Base-by-base conservation (phyloP, 2,329 filamentous ascomycete species). In the Zasmidium angulare region DNA sequence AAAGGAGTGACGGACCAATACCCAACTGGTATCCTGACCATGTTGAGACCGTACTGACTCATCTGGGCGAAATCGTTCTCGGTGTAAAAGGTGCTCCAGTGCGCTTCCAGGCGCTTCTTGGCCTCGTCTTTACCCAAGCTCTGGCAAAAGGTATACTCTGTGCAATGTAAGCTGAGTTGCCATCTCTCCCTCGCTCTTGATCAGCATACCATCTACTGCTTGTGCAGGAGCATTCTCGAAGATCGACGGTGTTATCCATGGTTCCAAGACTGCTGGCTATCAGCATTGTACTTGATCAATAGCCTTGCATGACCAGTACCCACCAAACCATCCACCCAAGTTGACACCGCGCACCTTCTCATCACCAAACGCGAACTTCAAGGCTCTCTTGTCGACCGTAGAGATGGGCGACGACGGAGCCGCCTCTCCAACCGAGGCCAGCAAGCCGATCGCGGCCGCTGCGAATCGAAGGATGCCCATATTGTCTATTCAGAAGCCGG, bases 301-400 rank as follows among this genome's bases (percentile, higher is more conserved):
- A 17, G 9, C 36, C 26, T 10, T 3, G n/a, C n/a, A 14, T 9
- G 36, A 17, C n/a, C 14, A 43, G 36, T 3, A 43, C 36, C 36
- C 36, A 43, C 36, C 36, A 49, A 87, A 81, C 84, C 85, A 87
- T 29, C 86, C 86, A 55, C 86, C 71, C 3, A 87, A 76, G 69
- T 88, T 89, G 26, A 88, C 85, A 56, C 86, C 86, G 12, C 84
- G 82, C 46, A 88, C 81, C 67, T 84, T 86, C 20, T 81, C 67
- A 47, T 70, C 70, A 58, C 79, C 76, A 71, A 84, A 86, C 66
- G 82, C 72, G 65, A 86, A 86, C 58, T 66, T 57, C 52, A 60
- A 9, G 46, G 53, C 56, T 46, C 66, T 54, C 53, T 59, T 64
- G 46, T 63, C 58, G 14, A 67, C 3, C 14, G 53, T 49, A 17